phyloP scores from a whole-genome alignment of 2,329 filamentous ascomycete genomes.

The Fusarium camptoceras region DNA sequence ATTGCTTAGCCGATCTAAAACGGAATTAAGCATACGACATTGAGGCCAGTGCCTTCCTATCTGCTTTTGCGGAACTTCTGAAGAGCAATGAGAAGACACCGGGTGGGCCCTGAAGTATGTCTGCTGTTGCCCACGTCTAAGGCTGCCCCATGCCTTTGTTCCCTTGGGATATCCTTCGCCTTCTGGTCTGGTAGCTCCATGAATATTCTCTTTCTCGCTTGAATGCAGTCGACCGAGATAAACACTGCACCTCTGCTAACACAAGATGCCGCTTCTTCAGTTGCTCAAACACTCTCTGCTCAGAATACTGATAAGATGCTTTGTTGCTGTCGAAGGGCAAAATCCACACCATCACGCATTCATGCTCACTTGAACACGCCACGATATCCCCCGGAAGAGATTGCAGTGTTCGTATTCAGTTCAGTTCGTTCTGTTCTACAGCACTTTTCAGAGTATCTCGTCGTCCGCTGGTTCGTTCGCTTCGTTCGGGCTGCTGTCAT shows the following conservation, averaged over 20 bases:
- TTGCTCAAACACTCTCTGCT: neutral
- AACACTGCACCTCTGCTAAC: neutral
- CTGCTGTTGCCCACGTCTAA: neutral
- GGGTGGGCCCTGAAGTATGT: neutral
- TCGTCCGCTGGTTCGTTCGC: neutral
- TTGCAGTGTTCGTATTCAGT: neutral
- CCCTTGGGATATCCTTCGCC: slow-evolving; percentile 1
- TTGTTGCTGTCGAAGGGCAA: neutral
- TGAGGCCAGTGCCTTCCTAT: neutral
- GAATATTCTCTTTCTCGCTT: neutral
- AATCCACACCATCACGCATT: neutral
- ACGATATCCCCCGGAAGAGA: neutral
- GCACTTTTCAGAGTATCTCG: neutral
- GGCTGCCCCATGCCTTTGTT: neutral
- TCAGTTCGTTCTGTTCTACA: neutral
- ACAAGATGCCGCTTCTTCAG: neutral
- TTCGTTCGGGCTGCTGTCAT: neutral
- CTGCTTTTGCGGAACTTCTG: neutral
- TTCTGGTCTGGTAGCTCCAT: neutral
- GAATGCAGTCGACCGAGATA: neutral
- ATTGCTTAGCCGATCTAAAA: neutral
- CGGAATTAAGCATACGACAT: neutral
- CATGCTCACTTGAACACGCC: slow-evolving; percentile 7
- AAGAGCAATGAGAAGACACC: neutral
- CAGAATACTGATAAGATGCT: too few species aligned